Evolutionary conservation across 2,329 filamentous ascomycete species (phyloP).

Genomic region (Pestalotiopsis sp.): DNA sequence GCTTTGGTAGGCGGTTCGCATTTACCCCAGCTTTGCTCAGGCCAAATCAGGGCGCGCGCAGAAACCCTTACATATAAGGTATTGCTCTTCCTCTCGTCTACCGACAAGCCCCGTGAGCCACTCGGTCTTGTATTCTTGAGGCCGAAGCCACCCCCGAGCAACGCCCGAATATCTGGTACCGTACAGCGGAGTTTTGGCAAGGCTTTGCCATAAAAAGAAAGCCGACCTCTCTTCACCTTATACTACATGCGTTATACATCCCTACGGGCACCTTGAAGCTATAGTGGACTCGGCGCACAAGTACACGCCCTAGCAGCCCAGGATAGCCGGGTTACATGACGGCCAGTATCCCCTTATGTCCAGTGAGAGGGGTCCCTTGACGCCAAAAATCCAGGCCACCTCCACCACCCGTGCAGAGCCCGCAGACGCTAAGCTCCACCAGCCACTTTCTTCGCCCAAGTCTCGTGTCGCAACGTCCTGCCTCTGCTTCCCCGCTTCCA

Average conservation of each 20-base stretch:
- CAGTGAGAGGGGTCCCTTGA: constrained; percentile 6
- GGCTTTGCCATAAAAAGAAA: not conserved
- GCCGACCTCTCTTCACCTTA: not conserved
- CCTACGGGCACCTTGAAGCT: not conserved
- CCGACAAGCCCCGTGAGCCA: not conserved
- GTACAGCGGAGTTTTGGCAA: not conserved
- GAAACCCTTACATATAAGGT: not conserved
- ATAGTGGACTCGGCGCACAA: not conserved
- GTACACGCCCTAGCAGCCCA: not conserved
- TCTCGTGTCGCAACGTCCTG: constrained; percentile 29
- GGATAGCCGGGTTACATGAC: not conserved
- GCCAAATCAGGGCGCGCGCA: not conserved
- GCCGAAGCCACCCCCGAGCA: not conserved
- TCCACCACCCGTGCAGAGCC: constrained; percentile 27
- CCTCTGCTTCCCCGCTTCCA: constrained; percentile 16
- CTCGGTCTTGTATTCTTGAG: not conserved
- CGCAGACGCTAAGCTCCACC: constrained; percentile 13
- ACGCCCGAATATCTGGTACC: not conserved
- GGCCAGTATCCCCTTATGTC: not conserved
- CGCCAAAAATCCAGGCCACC: constrained; percentile 25
- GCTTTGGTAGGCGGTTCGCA: not conserved
- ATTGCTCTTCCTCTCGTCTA: not conserved
- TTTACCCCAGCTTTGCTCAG: not conserved
- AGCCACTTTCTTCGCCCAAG: constrained; percentile 16
- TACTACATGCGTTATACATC: too few species aligned